Evolutionary conservation across 371 early-diverging fungal species (phyloP).

Genomic region (Mortierella sp.): DNA sequence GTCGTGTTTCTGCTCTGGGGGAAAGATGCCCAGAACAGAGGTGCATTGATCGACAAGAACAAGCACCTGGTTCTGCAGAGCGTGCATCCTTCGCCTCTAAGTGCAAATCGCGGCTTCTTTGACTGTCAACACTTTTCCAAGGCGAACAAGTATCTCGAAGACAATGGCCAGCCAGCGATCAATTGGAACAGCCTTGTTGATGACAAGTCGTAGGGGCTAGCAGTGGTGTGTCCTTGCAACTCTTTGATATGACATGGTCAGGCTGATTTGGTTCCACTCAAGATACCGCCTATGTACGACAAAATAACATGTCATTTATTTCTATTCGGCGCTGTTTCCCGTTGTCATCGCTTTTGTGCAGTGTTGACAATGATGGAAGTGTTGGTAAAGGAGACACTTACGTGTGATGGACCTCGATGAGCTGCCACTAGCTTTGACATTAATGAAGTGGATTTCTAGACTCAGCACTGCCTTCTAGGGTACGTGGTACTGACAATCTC

Average conservation of each 20-base stretch:
- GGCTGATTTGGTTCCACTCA: too few relatives aligned
- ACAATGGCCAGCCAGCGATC: constrained; percentile 70
- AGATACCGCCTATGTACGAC: too few relatives aligned
- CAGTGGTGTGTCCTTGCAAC: too few relatives aligned
- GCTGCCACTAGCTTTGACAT: not conserved
- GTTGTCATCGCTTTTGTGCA: too few relatives aligned
- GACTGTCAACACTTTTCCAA: constrained; percentile 90
- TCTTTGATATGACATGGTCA: too few relatives aligned
- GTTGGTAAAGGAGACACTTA: not conserved
- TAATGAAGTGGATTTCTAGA: not conserved
- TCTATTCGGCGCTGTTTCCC: too few relatives aligned
- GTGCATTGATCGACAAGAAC: constrained; percentile 65
- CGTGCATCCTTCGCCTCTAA: constrained; percentile 96
- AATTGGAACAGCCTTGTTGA: constrained; percentile 76
- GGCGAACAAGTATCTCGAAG: constrained; percentile 92
- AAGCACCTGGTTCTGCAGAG: constrained; percentile 89
- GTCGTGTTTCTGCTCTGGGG: constrained; percentile 99
- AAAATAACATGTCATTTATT: too few relatives aligned
- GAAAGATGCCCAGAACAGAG: constrained; percentile 85
- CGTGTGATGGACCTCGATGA: too few relatives aligned
- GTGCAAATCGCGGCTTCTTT: constrained; percentile 91
- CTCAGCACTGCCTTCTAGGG: constrained; percentile 25
- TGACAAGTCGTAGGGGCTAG: constrained; percentile 17
- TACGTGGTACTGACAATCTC: constrained; percentile 17
- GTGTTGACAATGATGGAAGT: too few relatives aligned